Percentiles rank a stretch among this genome's conserved stretches.
phyloP scores from a whole-genome alignment of 139 green algal genomes.

The Chlorella sorokiniana region DNA sequence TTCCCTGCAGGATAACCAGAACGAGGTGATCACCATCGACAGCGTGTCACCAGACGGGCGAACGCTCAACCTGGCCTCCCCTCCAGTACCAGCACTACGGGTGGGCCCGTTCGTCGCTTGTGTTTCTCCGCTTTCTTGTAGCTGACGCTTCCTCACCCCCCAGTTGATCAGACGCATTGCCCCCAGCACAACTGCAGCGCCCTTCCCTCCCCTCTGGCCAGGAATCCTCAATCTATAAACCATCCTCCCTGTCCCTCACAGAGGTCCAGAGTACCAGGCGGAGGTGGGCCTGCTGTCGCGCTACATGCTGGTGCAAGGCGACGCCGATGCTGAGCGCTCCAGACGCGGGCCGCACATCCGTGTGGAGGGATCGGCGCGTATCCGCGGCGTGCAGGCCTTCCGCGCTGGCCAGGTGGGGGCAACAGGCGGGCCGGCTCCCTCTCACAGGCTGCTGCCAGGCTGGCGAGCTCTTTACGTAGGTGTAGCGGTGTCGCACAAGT shows the following conservation, averaged over 20 bases:
- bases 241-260: slow-evolving; percentile 1
- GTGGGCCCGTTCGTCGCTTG: slow-evolving; percentile 1
- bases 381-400: slow-evolving; percentile 47
- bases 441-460: neutral
- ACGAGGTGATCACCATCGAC: slow-evolving; percentile 52
- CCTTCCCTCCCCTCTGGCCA: neutral
- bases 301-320: slow-evolving; percentile 46
- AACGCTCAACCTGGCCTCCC: slow-evolving; percentile 29
- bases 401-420: slow-evolving; percentile 1
- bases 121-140: neutral
- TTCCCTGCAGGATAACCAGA: slow-evolving; percentile 54
- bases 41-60: slow-evolving; percentile 35
- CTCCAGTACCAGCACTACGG: slow-evolving; percentile 53
- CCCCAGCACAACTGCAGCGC: neutral
- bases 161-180: neutral
- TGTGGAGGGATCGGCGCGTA: slow-evolving; percentile 40
- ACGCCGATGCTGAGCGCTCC: neutral
- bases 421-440: neutral
- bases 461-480: too few species aligned
- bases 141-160: neutral
- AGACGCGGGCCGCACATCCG: slow-evolving; percentile 32
- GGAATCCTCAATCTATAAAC: neutral
- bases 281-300: slow-evolving; percentile 61
- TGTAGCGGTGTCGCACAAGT: too few species aligned
- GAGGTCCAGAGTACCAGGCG: slow-evolving; percentile 59